Percentiles rank a stretch among this genome's conserved stretches.
phyloP scores from a whole-genome alignment of 805 yeast species.

The Myxozyma neotropica region DNA sequence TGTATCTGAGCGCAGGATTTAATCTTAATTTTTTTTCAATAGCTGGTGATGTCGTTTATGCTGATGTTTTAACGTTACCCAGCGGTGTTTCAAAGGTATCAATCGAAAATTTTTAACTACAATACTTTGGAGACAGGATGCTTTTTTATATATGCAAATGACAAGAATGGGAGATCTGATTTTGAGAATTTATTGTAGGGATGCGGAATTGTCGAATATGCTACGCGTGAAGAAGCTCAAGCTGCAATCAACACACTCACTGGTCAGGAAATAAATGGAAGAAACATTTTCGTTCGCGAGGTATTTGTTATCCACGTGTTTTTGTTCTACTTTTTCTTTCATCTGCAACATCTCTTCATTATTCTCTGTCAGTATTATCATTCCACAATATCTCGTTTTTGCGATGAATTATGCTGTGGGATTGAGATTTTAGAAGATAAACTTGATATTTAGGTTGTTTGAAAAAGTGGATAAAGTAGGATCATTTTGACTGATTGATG shows the following conservation, averaged over 20 bases:
- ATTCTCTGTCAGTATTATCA: no score
- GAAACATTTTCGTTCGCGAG: conserved; percentile 86
- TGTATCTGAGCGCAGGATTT: background rate
- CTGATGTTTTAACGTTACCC: conserved; percentile 76
- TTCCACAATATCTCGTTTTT: background rate
- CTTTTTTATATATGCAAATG: no score
- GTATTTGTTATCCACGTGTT: conserved; percentile 45
- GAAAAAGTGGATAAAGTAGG: no score
- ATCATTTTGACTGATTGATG: no score
- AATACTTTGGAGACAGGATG: no score
- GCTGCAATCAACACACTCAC: conserved; percentile 71
- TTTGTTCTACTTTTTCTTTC: no score
- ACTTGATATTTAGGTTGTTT: no score
- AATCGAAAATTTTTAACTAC: background rate
- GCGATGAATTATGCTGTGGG: no score
- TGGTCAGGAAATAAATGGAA: conserved; percentile 64
- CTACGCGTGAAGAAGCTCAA: conserved; percentile 62
- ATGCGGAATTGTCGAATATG: conserved; percentile 73
- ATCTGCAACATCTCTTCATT: no score
- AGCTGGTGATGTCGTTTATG: conserved; percentile 69
- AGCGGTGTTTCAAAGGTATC: conserved; percentile 80
- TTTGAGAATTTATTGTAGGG: conserved; percentile 37
- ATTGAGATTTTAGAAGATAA: no score
- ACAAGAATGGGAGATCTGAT: no score
- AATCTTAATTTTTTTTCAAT: background rate